These are phyloP conservation scores for Penicillium freii DNA, from an alignment of 2,329 filamentous ascomycete genomes.

Conservation along the genomic window DNA sequence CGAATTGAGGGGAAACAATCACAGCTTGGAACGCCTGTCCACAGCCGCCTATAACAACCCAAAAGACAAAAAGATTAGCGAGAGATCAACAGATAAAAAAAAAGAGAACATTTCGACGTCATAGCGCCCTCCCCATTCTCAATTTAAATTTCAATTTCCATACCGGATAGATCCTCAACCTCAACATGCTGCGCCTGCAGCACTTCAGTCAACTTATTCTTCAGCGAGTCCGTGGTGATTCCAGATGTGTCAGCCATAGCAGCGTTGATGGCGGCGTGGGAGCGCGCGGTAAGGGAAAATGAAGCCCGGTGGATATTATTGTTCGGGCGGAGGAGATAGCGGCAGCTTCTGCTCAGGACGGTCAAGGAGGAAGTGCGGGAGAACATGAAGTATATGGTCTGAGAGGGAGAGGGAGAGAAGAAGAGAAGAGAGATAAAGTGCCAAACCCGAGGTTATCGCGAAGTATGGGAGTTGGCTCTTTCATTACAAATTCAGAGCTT, in stretches of 20 bases:
- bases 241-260: constrained; percentile 52
- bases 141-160: constrained; percentile 20
- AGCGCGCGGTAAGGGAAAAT: constrained; percentile 37
- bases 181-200: constrained; percentile 77
- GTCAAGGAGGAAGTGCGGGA: constrained; percentile 34
- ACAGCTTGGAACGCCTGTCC: constrained; percentile 69
- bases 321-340: constrained; percentile 37
- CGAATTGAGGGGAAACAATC: constrained; percentile 68
- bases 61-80: background rate
- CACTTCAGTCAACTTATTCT: constrained; percentile 64
- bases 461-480: constrained; percentile 9
- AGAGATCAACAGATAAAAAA: background rate
- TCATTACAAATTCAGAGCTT: constrained; percentile 25
- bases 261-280: constrained; percentile 35
- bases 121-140: background rate
- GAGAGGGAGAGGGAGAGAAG: background rate
- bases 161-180: constrained; percentile 91
- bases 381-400: constrained; percentile 37
- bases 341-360: constrained; percentile 40
- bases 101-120: constrained; percentile 1
- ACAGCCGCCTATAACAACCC: constrained; percentile 57
- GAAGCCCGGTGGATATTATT: constrained; percentile 24
- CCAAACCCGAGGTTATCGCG: constrained; percentile 14
- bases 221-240: constrained; percentile 72
- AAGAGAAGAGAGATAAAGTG: background rate